Evolutionary conservation across 768 basidiomycete species (phyloP).

Genomic region (Megacollybia marginata): DNA sequence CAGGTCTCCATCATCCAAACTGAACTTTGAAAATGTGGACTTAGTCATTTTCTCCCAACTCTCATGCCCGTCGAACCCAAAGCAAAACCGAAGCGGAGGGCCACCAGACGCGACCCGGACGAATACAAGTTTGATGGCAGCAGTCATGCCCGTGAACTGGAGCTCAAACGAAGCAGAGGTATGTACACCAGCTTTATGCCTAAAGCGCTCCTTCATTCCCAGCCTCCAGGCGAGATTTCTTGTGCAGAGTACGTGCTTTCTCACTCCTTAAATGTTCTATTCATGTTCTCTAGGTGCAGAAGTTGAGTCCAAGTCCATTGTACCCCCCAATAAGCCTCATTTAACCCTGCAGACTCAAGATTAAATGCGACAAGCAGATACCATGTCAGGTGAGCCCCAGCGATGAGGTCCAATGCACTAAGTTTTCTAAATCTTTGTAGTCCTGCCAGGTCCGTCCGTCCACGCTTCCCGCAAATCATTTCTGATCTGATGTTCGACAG

Average conservation of each 20-base stretch:
- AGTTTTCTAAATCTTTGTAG: too few relatives aligned
- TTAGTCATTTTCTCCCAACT: neutral
- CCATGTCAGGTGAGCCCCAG: conserved; percentile 61
- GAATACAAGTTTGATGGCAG: conserved; percentile 40
- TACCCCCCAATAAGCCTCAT: too few relatives aligned
- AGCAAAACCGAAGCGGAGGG: conserved; percentile 40
- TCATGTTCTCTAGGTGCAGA: conserved; percentile 33
- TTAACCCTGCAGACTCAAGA: conserved; percentile 52
- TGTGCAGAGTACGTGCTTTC: conserved; percentile 18
- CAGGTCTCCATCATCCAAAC: neutral
- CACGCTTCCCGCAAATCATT: neutral
- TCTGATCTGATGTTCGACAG: conserved; percentile 20
- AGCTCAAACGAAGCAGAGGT: conserved; percentile 67
- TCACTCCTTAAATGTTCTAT: conserved; percentile 14
- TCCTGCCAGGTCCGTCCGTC: conserved; percentile 38
- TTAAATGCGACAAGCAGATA: conserved; percentile 78
- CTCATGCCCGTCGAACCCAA: conserved; percentile 54
- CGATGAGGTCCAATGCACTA: too few relatives aligned
- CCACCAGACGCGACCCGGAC: conserved; percentile 41
- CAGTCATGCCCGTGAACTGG: conserved; percentile 57
- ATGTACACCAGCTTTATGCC: conserved; percentile 2
- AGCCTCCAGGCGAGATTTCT: neutral
- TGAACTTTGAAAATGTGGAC: neutral
- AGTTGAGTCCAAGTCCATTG: conserved; percentile 67
- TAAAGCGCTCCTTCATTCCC: conserved; percentile 1